These are phyloP conservation scores for Cryptococcus wingfieldii DNA, from an alignment of 1,284 basidiomycete genomes.

Conservation along the genomic window DNA sequence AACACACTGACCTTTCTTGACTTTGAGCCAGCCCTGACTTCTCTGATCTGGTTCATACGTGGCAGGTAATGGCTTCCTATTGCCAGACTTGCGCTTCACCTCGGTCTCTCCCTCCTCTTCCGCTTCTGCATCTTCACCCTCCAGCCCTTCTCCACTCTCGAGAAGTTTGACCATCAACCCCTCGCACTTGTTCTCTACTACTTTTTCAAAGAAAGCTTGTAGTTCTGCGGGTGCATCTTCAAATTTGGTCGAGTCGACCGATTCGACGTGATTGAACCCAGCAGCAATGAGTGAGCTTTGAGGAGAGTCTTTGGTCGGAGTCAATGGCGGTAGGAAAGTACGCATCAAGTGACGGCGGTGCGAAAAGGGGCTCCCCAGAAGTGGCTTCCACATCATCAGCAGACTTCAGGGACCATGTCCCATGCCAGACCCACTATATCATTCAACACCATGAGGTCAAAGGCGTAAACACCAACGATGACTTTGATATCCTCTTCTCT, in stretches of 20 bases:
- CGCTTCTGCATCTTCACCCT: conserved; percentile 37
- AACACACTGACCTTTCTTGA: conserved; percentile 60
- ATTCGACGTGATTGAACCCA: conserved; percentile 70
- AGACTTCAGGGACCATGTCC: not conserved
- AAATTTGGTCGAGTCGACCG: conserved; percentile 60
- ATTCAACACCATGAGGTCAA: conserved; percentile 91
- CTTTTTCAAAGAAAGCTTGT: conserved; percentile 71
- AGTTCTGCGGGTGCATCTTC: conserved; percentile 55
- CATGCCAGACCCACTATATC: conserved; percentile 63
- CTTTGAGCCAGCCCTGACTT: conserved; percentile 67
- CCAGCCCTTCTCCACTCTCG: conserved; percentile 45
- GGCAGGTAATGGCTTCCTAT: conserved; percentile 69
- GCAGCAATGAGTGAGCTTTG: conserved; percentile 56
- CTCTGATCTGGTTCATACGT: conserved; percentile 78
- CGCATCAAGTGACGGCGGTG: conserved; percentile 65
- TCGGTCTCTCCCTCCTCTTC: conserved; percentile 25
- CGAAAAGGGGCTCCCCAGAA: conserved; percentile 69
- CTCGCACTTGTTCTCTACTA: conserved; percentile 78
- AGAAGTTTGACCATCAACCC: conserved; percentile 89
- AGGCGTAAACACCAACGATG: conserved; percentile 89
- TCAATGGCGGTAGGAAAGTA: conserved; percentile 52
- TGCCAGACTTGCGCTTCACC: conserved; percentile 29
- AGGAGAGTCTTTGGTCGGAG: conserved; percentile 49
- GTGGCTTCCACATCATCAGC: conserved; percentile 51
- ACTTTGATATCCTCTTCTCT: conserved; percentile 94